Evolutionary conservation across 495 filamentous ascomycete genomes (phyloP).

Genomic region (Tuber indicum): DNA sequence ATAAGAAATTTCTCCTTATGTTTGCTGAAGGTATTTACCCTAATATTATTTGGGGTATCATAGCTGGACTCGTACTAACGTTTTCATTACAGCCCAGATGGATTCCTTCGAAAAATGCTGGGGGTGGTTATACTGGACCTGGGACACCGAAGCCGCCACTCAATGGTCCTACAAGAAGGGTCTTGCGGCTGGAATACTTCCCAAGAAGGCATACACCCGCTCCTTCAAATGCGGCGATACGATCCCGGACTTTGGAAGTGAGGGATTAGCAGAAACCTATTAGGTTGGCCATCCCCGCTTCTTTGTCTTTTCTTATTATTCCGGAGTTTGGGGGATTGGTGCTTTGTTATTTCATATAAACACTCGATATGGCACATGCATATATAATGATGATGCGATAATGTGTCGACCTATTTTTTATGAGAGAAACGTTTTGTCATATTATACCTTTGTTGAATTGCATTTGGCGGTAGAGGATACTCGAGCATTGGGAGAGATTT

Average conservation of each 20-base stretch:
- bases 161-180: constrained; percentile 95
- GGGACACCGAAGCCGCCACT: constrained; percentile 67
- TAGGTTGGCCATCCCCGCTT: constrained; percentile 39
- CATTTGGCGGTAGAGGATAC: background rate
- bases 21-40: constrained; percentile 61
- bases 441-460: background rate
- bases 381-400: background rate
- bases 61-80: background rate
- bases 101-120: constrained; percentile 77
- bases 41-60: background rate
- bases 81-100: constrained; percentile 65
- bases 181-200: constrained; percentile 75
- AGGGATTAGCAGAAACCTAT: constrained; percentile 62
- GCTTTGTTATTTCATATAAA: background rate
- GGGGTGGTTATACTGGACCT: constrained; percentile 99
- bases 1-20: constrained; percentile 78
- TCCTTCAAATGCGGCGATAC: constrained; percentile 65
- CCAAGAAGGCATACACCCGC: constrained; percentile 66
- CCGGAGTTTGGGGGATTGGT: background rate
- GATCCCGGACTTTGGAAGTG: constrained; percentile 62
- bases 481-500: background rate
- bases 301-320: background rate
- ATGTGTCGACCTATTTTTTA: background rate
- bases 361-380: background rate
- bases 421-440: background rate